A percentile compares a stretch with the other conserved stretches of the same genome.
phyloP scores from a whole-genome alignment of 257 asterid species.

The Capsicum rhomboideum region DNA sequence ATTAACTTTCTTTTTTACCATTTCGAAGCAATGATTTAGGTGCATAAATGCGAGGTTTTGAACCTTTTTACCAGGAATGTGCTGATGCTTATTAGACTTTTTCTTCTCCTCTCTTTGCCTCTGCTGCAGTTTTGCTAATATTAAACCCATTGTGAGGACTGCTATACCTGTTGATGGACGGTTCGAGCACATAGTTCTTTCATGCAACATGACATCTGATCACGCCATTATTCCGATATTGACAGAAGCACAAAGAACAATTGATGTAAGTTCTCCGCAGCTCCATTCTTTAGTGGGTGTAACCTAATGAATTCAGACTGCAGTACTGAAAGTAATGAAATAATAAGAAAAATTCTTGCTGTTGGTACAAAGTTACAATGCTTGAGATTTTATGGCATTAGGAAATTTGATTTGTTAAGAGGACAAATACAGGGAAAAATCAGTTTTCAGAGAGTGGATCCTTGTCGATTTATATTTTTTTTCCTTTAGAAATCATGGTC shows the following conservation, averaged over 20 bases:
- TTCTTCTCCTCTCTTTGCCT: background rate
- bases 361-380: background rate
- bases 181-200: slow-evolving; percentile 92
- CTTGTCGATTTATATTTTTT: background rate
- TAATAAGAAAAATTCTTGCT: background rate
- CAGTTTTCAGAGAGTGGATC: background rate
- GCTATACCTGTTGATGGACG: slow-evolving; percentile 98
- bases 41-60: background rate
- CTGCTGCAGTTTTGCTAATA: slow-evolving; percentile 55
- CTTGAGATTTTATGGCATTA: background rate
- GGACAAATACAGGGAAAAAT: background rate
- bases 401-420: background rate
- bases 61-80: background rate
- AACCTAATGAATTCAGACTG: background rate
- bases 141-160: slow-evolving; percentile 67
- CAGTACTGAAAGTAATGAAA: background rate
- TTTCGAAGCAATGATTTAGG: background rate
- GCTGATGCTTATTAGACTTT: background rate
- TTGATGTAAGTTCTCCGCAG: slow-evolving; percentile 50
- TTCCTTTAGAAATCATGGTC: background rate
- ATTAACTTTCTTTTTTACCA: background rate
- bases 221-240: slow-evolving; percentile 71
- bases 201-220: slow-evolving; percentile 78
- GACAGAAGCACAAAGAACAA: slow-evolving; percentile 66
- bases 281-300: background rate